A percentile compares a stretch with the other conserved stretches of the same genome.
phyloP scores from a whole-genome alignment of 257 asterid species.

The Capsicum chinense region DNA sequence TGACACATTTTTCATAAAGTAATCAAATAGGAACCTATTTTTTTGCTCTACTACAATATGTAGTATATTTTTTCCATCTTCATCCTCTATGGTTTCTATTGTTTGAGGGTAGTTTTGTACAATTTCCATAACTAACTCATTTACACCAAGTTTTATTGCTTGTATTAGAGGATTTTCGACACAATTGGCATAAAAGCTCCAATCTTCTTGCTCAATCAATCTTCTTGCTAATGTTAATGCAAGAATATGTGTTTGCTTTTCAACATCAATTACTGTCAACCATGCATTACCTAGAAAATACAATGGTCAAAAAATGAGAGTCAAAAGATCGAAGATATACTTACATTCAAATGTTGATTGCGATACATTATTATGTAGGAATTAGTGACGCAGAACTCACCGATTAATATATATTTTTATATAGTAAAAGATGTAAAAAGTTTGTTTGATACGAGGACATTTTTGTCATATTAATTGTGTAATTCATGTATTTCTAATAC shows the following conservation, averaged over 20 bases:
- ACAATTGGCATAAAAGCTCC: conserved; percentile 24
- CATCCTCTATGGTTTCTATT: background rate
- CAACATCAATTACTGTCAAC: conserved; percentile 11
- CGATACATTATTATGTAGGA: background rate
- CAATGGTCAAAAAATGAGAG: background rate
- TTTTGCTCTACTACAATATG: conserved; percentile 28
- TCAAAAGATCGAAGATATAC: background rate
- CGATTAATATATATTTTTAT: too few relatives aligned
- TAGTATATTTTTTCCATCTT: conserved; percentile 18
- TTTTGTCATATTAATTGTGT: background rate
- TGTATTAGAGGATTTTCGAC: conserved; percentile 1
- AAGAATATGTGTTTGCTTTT: conserved; percentile 29
- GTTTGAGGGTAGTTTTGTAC: conserved; percentile 14
- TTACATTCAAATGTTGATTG: background rate
- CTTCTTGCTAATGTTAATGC: conserved; percentile 26
- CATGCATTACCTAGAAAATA: conserved; percentile 14
- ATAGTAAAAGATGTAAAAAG: background rate
- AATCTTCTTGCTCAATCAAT: conserved; percentile 23
- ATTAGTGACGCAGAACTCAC: background rate
- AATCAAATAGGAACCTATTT: conserved; percentile 11
- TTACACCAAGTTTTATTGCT: conserved; percentile 1
- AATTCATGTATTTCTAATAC: background rate
- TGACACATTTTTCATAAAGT: background rate
- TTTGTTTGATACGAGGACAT: background rate
- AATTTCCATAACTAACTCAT: conserved; percentile 9